Evolutionary conservation across 1,139 yeast genomes (phyloP).

Genomic region (Yamadazyma membranifaciens): DNA sequence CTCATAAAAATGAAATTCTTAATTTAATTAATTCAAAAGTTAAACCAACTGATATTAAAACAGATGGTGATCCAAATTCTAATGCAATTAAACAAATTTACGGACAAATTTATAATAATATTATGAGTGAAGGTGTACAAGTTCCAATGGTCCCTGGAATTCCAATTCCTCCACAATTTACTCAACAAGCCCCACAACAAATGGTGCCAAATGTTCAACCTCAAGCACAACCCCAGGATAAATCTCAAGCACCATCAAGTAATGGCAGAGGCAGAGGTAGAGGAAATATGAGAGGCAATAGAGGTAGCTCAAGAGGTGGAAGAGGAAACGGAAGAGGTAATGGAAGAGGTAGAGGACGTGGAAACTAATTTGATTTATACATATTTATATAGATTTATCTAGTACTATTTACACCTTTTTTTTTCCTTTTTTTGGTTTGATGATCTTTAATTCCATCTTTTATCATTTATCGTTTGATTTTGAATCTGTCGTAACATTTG

Average conservation of each 20-base stretch:
- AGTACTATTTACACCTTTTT: constrained; percentile 4
- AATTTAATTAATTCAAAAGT: constrained; percentile 15
- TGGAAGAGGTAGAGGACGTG: constrained; percentile 19
- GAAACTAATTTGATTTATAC: not conserved
- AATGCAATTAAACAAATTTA: constrained; percentile 49
- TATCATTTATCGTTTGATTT: not conserved
- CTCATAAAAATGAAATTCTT: constrained; percentile 34
- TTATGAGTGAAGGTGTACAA: constrained; percentile 37
- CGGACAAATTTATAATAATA: constrained; percentile 46
- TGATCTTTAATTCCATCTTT: not conserved
- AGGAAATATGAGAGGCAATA: constrained; percentile 25
- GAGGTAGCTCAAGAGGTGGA: constrained; percentile 21
- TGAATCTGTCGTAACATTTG: not conserved
- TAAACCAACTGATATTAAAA: constrained; percentile 15
- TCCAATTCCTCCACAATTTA: constrained; percentile 37
- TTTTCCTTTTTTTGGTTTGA: constrained; percentile 1
- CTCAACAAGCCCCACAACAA: constrained; percentile 15
- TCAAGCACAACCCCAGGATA: constrained; percentile 1
- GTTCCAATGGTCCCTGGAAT: constrained; percentile 25
- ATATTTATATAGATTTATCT: constrained; percentile 1
- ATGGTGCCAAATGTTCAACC: not conserved
- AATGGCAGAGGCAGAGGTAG: constrained; percentile 21
- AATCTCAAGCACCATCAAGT: constrained; percentile 8
- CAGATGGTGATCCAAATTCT: constrained; percentile 21
- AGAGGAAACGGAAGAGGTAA: constrained; percentile 28